Conservation (phyloP, 768 basidiomycete genomes). For the Termitomyces sp. region DNA sequence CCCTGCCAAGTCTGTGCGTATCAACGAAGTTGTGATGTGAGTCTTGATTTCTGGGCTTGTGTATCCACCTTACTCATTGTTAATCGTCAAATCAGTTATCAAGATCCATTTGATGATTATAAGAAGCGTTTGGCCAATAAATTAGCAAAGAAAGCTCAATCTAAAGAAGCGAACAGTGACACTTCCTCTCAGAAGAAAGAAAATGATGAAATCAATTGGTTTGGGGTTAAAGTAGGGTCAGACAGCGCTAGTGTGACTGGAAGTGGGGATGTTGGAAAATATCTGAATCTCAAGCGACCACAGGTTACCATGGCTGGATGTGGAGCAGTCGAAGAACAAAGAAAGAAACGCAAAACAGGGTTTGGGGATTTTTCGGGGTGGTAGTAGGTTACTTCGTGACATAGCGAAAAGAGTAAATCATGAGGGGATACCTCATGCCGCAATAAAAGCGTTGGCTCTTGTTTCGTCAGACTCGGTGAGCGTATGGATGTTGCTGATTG, state of each 20-base stretch:
- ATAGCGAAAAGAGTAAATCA: too few species aligned
- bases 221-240: conserved; percentile 78
- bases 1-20: conserved; percentile 79
- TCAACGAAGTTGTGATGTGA: conserved; percentile 84
- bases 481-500: conserved; percentile 24
- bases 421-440: conserved; percentile 18
- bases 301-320: conserved; percentile 18
- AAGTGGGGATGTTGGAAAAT: conserved; percentile 72
- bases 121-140: conserved; percentile 79
- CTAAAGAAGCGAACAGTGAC: conserved; percentile 26
- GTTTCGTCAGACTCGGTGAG: conserved; percentile 1
- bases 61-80: neutral
- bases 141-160: conserved; percentile 51
- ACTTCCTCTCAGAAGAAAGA: conserved; percentile 44
- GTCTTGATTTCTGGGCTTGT: conserved; percentile 19
- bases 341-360: conserved; percentile 80
- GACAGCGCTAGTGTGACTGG: conserved; percentile 24
- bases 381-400: conserved; percentile 29
- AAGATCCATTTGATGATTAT: conserved; percentile 95
- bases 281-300: conserved; percentile 55
- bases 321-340: conserved; percentile 38
- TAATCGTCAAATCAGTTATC: conserved; percentile 48
- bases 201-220: conserved; percentile 79
- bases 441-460: conserved; percentile 27
- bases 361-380: conserved; percentile 91